phyloP scores from a whole-genome alignment of 2,329 filamentous ascomycete genomes.

The Bertia moriformis region DNA sequence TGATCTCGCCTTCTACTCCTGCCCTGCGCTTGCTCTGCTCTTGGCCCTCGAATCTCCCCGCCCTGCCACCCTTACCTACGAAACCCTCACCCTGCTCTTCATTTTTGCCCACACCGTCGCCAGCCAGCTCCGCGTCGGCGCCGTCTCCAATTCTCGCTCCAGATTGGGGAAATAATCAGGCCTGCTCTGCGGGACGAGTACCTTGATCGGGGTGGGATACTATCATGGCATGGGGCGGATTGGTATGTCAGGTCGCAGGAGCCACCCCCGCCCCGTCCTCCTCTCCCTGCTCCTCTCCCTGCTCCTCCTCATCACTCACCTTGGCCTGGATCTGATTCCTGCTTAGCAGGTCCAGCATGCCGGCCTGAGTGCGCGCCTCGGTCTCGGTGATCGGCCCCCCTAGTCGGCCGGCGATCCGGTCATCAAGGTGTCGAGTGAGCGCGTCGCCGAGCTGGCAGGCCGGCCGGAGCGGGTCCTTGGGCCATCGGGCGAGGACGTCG shows the following conservation, averaged over 20 bases:
- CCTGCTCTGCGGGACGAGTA: slow-evolving; percentile 44
- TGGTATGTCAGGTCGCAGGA: slow-evolving; percentile 34
- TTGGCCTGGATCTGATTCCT: slow-evolving; percentile 3
- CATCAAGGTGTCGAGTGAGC: slow-evolving; percentile 30
- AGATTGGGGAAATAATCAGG: slow-evolving; percentile 50
- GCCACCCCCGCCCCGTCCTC: slow-evolving; percentile 32
- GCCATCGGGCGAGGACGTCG: slow-evolving; percentile 41
- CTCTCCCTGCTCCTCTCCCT: slow-evolving; percentile 8
- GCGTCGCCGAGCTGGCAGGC: slow-evolving; percentile 46
- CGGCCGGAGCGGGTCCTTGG: slow-evolving; percentile 47
- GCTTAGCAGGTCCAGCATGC: slow-evolving; percentile 2
- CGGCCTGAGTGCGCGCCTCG: slow-evolving; percentile 13
- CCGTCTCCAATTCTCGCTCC: slow-evolving; percentile 46
- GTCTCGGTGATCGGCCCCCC: no score
- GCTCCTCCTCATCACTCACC: no score
- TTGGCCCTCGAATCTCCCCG: slow-evolving; percentile 1
- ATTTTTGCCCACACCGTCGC: slow-evolving; percentile 35
- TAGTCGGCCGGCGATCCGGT: no score
- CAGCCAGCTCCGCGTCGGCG: slow-evolving; percentile 39
- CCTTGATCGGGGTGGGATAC: slow-evolving; percentile 30
- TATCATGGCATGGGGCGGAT: slow-evolving; percentile 8
- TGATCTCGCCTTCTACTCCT: no score
- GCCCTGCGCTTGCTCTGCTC: no score
- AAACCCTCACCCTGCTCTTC: slow-evolving; percentile 35
- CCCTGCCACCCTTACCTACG: no score